phyloP scores from a whole-genome alignment of 164 flowering plant species.

The Litsea cubeba region DNA sequence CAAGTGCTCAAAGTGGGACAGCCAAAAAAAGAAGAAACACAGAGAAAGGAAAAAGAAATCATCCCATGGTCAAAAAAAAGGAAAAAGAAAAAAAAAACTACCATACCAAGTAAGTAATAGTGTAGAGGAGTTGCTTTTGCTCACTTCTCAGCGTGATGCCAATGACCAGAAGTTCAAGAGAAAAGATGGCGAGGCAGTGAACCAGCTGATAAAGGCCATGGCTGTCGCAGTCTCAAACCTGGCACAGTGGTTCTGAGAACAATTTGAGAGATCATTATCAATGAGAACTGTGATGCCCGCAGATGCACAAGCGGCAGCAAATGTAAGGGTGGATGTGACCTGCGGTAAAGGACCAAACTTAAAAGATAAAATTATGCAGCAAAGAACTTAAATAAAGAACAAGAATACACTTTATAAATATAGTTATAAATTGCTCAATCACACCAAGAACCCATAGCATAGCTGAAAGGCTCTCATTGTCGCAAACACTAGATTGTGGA shows the following conservation, averaged over 20 bases:
- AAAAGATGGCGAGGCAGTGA: constrained; percentile 59
- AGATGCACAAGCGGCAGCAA: constrained; percentile 25
- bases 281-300: constrained; percentile 62
- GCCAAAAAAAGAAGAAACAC: neutral
- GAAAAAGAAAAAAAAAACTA: neutral
- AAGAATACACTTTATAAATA: neutral
- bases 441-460: no score
- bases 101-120: neutral
- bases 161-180: constrained; percentile 73
- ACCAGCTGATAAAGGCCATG: constrained; percentile 84
- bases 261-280: constrained; percentile 49
- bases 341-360: neutral
- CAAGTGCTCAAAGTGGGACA: neutral
- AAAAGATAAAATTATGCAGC: neutral
- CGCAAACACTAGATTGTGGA: no score
- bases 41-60: neutral
- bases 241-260: constrained; percentile 49
- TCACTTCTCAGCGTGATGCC: constrained; percentile 37
- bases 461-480: no score
- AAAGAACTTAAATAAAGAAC: neutral
- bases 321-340: constrained; percentile 22
- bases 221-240: constrained; percentile 72
- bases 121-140: neutral
- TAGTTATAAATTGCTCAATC: no score
- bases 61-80: neutral